Conservation (phyloP, 345 rosid genomes). For the Kernera saxatilis region DNA sequence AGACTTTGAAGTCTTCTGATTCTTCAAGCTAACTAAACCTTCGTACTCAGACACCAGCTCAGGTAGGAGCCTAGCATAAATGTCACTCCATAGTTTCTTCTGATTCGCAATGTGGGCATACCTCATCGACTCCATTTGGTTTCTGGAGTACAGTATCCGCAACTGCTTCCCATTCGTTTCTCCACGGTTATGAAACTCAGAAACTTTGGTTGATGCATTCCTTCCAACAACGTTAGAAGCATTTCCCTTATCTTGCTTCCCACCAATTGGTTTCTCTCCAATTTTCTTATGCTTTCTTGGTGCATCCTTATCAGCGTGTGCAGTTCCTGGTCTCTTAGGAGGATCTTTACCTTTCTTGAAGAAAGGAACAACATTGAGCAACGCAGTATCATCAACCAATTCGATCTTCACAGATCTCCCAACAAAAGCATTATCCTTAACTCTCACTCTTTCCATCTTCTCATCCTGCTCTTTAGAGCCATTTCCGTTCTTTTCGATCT, state of each 20-base stretch:
- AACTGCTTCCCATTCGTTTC: conserved; percentile 15
- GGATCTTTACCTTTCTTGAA: conserved; percentile 30
- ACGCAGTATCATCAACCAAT: conserved; percentile 69
- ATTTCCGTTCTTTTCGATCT: conserved; percentile 17
- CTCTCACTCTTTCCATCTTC: conserved; percentile 20
- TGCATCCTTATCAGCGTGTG: conserved; percentile 21
- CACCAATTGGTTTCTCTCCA: conserved; percentile 34
- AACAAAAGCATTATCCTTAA: conserved; percentile 21
- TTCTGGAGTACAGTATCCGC: conserved; percentile 44
- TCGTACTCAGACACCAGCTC: conserved; percentile 49
- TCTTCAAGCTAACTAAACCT: conserved; percentile 40
- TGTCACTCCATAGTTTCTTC: conserved; percentile 52
- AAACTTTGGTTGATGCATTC: conserved; percentile 14
- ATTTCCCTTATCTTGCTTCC: conserved; percentile 48
- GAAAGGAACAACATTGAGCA: conserved; percentile 44
- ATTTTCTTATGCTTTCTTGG: conserved; percentile 36
- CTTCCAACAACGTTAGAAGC: conserved; percentile 21
- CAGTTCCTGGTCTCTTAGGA: conserved; percentile 23
- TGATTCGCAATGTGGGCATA: conserved; percentile 52
- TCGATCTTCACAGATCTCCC: conserved; percentile 50
- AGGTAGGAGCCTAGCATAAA: conserved; percentile 48
- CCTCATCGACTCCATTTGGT: conserved; percentile 72
- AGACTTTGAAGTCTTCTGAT: conserved; percentile 35
- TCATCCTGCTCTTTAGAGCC: conserved; percentile 10
- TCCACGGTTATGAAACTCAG: conserved; percentile 17